phyloP scores from a whole-genome alignment of 179 eudicot species.

The Silene coronaria region DNA sequence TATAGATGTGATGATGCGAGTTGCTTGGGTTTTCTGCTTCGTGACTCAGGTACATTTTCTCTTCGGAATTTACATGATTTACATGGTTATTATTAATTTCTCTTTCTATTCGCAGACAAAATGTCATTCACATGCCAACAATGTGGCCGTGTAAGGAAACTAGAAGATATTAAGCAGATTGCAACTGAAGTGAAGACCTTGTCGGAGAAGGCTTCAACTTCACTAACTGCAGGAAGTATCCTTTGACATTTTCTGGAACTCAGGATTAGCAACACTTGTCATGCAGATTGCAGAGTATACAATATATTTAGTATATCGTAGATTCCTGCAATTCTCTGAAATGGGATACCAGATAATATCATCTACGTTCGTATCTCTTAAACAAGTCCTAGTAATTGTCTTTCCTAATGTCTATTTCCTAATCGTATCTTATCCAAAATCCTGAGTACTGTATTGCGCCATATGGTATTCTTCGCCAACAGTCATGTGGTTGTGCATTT shows the following conservation, averaged over 20 bases:
- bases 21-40: conserved; percentile 73
- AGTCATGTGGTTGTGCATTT: no score
- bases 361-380: no score
- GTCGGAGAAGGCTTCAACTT: conserved; percentile 59
- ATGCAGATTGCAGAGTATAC: no score
- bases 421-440: no score
- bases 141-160: conserved; percentile 57
- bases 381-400: no score
- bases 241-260: conserved; percentile 26
- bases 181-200: conserved; percentile 52
- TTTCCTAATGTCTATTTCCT: no score
- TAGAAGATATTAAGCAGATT: conserved; percentile 58
- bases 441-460: no score
- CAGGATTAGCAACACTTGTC: neutral
- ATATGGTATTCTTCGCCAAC: no score
- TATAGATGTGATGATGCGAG: conserved; percentile 56
- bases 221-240: conserved; percentile 60
- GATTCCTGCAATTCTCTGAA: no score
- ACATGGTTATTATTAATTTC: neutral
- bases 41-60: conserved; percentile 53
- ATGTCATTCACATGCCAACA: conserved; percentile 73
- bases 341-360: no score
- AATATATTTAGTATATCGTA: neutral
- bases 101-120: conserved; percentile 40
- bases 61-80: conserved; percentile 6